These are phyloP conservation scores for Cladosporium sp. DNA, from an alignment of 2,329 filamentous ascomycete genomes.

Conservation along the genomic window DNA sequence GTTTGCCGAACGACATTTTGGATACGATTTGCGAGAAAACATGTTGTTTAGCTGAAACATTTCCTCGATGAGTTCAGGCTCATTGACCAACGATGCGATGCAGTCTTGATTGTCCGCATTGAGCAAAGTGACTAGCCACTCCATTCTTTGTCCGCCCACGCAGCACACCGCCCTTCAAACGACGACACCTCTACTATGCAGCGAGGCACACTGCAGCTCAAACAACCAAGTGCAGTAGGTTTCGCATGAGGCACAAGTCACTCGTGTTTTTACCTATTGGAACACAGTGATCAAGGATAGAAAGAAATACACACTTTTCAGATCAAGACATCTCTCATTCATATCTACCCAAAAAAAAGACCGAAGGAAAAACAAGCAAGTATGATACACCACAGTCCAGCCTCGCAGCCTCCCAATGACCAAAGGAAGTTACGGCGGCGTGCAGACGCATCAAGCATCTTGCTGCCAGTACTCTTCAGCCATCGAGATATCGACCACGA, in stretches of 20 bases:
- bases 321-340: slow-evolving; percentile 8
- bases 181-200: not conserved
- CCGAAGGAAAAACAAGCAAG: not conserved
- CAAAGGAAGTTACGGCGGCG: not conserved
- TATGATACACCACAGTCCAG: slow-evolving; percentile 11
- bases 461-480: not conserved
- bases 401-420: not conserved
- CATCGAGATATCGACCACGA: not conserved
- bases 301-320: not conserved
- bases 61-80: not conserved
- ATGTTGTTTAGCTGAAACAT: not conserved
- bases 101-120: not conserved
- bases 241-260: too few relatives aligned
- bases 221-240: not conserved
- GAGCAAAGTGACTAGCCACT: not conserved
- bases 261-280: too few relatives aligned
- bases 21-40: not conserved
- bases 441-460: slow-evolving; percentile 2
- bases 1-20: not conserved
- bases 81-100: not conserved
- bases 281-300: not conserved
- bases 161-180: not conserved
- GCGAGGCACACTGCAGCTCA: not conserved
- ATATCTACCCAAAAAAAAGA: slow-evolving; percentile 6
- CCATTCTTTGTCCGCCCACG: slow-evolving; percentile 3